These are phyloP conservation scores for Aeminium ludgeri DNA, from an alignment of 495 filamentous ascomycete genomes.

Conservation along the genomic window DNA sequence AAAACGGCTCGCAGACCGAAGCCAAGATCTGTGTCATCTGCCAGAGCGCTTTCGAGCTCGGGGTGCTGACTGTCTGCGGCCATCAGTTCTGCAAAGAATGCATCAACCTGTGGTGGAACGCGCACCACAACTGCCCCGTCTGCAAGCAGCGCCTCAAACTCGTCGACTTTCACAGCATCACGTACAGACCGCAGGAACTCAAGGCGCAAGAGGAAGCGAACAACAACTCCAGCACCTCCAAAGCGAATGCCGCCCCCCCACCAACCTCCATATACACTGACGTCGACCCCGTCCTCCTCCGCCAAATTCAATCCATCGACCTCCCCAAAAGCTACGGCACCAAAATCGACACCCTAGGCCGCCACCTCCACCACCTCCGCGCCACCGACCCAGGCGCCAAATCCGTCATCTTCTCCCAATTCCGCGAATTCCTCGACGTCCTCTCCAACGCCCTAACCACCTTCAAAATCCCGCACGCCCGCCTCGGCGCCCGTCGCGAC, in stretches of 20 bases:
- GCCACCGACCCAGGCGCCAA: slow-evolving; percentile 74
- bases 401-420: slow-evolving; percentile 83
- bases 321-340: slow-evolving; percentile 62
- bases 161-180: slow-evolving; percentile 63
- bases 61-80: slow-evolving; percentile 76
- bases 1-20: slow-evolving; percentile 37
- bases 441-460: slow-evolving; percentile 47
- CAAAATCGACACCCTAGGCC: slow-evolving; percentile 71
- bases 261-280: slow-evolving; percentile 51
- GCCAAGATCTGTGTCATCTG: slow-evolving; percentile 67
- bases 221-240: slow-evolving; percentile 11
- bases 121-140: slow-evolving; percentile 28
- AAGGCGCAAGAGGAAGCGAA: slow-evolving; percentile 48
- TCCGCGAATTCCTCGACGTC: slow-evolving; percentile 59
- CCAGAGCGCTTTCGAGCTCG: slow-evolving; percentile 50
- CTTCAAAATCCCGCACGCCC: slow-evolving; percentile 51
- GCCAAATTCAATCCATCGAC: slow-evolving; percentile 69
- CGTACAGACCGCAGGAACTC: slow-evolving; percentile 56
- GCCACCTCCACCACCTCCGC: slow-evolving; percentile 73
- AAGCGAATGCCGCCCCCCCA: slow-evolving; percentile 4
- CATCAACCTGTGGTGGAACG: slow-evolving; percentile 49
- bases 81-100: slow-evolving; percentile 84
- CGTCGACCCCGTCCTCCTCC: slow-evolving; percentile 50
- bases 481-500: slow-evolving; percentile 30
- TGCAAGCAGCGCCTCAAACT: slow-evolving; percentile 52